Evolutionary conservation across 2,329 filamentous ascomycete species (phyloP), one percentile per base, ranked within the genome.

Genomic region (Neocucurbitaria cava): DNA sequence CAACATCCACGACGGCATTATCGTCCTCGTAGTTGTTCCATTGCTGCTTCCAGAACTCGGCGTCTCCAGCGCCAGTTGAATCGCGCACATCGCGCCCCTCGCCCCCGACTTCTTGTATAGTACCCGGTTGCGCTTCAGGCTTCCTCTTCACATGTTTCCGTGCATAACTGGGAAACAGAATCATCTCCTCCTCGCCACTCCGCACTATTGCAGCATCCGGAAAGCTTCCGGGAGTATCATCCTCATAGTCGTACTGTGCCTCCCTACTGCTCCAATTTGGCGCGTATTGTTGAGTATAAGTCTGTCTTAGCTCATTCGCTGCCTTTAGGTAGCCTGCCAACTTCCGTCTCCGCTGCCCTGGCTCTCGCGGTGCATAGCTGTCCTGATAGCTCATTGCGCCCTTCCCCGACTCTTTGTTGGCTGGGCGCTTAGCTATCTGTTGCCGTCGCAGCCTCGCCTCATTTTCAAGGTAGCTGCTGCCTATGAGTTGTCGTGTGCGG

Each of bases 81-180:
- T 83, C 76, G 36, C 78, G 71, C 15, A 71, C 69, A 17, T 79
- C 77, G 47, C 70, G 73, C 10, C 80, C 74, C 30, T 77, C 76
- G 21, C 77, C 75, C 15, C 74, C 61, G 24, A 67, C 52, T 56
- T 76, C 66, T 58, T 78, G 69, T 51, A 77, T 72, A 20, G 68
- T 73, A 6, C 70, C 74, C 4, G 76, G 72, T 39, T 66, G 66
- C 45, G 72, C 65, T 64, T 72, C 55, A 36, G 69, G 67, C 72
- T 75, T 78, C 58, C 62, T 69, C 62, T 79, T 88, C 30, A 85
- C 75, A 72, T 96, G 89, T 56, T 83, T 83, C 70, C 93, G 87
- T 8, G 91, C 92, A 73, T 99, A 99, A 48, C 92, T 97, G 0
- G 95, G 95, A 65, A 99, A 99, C 21, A 99, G 74, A 9, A 99